These are phyloP conservation scores for Acacia confusa DNA, from an alignment of 306 rosid genomes.

Conservation along the genomic window DNA sequence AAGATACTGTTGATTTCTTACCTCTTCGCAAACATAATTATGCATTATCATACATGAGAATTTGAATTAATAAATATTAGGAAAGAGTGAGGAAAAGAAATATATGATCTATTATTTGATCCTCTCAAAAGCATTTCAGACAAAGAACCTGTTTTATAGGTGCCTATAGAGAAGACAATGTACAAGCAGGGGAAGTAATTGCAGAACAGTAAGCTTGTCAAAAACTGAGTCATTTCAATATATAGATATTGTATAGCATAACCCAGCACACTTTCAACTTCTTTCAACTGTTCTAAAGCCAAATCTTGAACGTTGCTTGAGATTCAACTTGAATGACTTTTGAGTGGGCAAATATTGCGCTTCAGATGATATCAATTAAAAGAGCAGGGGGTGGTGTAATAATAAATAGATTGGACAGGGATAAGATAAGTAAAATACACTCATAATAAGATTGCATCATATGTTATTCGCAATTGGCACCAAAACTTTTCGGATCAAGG, in stretches of 20 bases:
- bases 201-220: conserved; percentile 2
- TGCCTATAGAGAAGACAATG: conserved; percentile 10
- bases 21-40: background rate
- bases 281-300: background rate
- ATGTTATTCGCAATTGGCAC: background rate
- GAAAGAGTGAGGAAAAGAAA: background rate
- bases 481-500: conserved; percentile 2
- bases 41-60: background rate
- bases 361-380: conserved; percentile 25
- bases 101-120: background rate
- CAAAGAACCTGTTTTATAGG: background rate
- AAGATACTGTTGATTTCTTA: background rate
- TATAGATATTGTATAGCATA: background rate
- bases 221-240: conserved; percentile 4
- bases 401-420: background rate
- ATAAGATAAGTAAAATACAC: background rate
- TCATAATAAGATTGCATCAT: conserved; percentile 15
- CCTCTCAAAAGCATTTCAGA: conserved; percentile 2
- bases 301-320: background rate
- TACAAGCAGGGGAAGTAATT: conserved; percentile 3
- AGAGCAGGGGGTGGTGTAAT: background rate
- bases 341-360: conserved; percentile 1
- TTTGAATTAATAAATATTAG: too few relatives aligned
- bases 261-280: background rate
- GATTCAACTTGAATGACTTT: background rate